These are phyloP conservation scores for Cercospora janseana DNA, from an alignment of 2,329 filamentous ascomycete genomes.

Conservation along the genomic window DNA sequence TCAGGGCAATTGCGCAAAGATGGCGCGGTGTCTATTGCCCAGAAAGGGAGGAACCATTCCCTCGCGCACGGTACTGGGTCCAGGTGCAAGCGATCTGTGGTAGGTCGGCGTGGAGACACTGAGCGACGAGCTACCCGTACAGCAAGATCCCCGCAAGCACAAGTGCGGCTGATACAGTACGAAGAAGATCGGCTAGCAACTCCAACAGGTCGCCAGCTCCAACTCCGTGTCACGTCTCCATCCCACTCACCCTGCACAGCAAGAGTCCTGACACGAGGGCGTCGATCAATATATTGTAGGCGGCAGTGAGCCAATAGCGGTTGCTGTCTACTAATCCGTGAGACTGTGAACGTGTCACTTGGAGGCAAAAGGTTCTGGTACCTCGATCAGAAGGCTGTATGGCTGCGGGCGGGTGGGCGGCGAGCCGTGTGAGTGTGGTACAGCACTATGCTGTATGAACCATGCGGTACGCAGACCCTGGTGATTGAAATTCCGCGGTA, in stretches of 20 bases:
- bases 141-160: not conserved
- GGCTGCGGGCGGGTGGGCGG: not conserved
- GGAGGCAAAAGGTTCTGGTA: not conserved
- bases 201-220: no score
- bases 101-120: not conserved
- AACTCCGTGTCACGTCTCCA: no score
- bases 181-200: not conserved
- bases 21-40: no score
- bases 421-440: not conserved
- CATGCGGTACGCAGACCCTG: no score
- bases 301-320: not conserved
- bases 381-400: not conserved
- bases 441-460: no score
- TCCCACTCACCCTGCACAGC: no score
- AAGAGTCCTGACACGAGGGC: no score
- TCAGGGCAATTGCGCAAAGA: no score
- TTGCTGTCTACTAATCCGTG: not conserved
- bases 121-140: not conserved
- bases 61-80: no score
- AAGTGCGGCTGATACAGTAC: not conserved
- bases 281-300: not conserved
- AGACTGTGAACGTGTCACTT: not conserved
- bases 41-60: no score
- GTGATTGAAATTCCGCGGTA: no score
- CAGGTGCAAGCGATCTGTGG: no score